These are phyloP conservation scores for Candida tallmaniae DNA, from an alignment of 805 yeast genomes.

Conservation along the genomic window DNA sequence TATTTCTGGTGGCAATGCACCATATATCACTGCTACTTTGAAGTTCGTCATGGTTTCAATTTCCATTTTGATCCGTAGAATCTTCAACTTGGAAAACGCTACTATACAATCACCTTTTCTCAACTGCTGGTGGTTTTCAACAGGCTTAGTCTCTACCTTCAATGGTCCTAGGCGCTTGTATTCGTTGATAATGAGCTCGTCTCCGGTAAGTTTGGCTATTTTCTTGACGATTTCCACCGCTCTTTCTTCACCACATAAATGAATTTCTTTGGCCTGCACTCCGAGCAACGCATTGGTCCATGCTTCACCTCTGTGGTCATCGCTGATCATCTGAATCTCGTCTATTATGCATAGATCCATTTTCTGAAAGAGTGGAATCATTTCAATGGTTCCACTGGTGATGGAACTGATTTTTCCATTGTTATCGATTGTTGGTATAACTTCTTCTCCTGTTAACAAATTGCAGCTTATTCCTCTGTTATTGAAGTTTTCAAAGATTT, in stretches of 20 bases:
- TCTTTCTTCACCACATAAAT: conserved; percentile 90
- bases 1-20: conserved; percentile 94
- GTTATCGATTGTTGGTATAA: conserved; percentile 63
- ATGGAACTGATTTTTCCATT: conserved; percentile 70
- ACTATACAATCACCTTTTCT: conserved; percentile 84
- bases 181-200: conserved; percentile 61
- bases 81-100: conserved; percentile 73
- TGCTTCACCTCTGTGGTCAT: conserved; percentile 77
- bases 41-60: conserved; percentile 61
- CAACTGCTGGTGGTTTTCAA: conserved; percentile 35
- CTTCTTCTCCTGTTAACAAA: conserved; percentile 93
- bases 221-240: conserved; percentile 63
- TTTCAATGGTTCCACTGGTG: conserved; percentile 88
- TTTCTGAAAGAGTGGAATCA: conserved; percentile 65
- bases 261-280: conserved; percentile 78
- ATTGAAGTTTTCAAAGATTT: conserved; percentile 79
- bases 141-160: conserved; percentile 40
- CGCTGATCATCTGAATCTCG: conserved; percentile 94
- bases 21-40: conserved; percentile 87
- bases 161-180: conserved; percentile 77
- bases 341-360: conserved; percentile 90
- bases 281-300: conserved; percentile 94
- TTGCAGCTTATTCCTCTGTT: conserved; percentile 67
- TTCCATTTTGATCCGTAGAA: conserved; percentile 60
- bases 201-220: conserved; percentile 70